Conservation (phyloP, 441 rosid genomes). For the Dalechampia spathulata region DNA sequence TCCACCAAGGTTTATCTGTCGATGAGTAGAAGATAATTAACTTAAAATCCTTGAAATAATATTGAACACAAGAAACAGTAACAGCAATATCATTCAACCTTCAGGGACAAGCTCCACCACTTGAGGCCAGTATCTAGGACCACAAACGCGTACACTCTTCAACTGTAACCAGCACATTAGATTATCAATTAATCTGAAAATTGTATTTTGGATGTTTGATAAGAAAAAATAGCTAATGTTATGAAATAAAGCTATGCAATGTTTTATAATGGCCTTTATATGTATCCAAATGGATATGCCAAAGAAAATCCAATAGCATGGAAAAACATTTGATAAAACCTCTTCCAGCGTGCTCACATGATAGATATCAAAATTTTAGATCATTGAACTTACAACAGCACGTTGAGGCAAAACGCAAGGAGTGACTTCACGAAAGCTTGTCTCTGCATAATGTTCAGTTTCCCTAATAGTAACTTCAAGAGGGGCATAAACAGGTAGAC, state of each 20-base stretch:
- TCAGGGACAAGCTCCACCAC: constrained; percentile 78
- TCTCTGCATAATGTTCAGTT: constrained; percentile 83
- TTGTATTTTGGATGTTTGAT: neutral
- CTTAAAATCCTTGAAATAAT: constrained; percentile 7
- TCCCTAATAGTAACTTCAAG: constrained; percentile 78
- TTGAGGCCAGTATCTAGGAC: constrained; percentile 99
- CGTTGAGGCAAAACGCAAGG: constrained; percentile 98
- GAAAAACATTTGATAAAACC: constrained; percentile 1
- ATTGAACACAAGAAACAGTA: constrained; percentile 14
- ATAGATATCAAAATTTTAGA: neutral
- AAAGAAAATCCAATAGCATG: constrained; percentile 14
- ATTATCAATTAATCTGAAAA: constrained; percentile 11
- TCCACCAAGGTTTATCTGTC: constrained; percentile 94
- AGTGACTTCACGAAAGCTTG: constrained; percentile 82
- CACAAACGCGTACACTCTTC: constrained; percentile 75
- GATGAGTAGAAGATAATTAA: constrained; percentile 11
- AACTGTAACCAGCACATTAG: constrained; percentile 48
- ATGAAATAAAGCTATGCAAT: neutral
- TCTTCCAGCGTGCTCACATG: neutral
- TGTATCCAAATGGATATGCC: neutral
- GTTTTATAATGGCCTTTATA: neutral
- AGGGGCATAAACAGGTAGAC: constrained; percentile 90
- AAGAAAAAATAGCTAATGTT: neutral
- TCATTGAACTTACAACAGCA: constrained; percentile 57
- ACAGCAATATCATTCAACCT: constrained; percentile 40